These are phyloP conservation scores for peach (Prunus persica) DNA, from an alignment of 306 rosid genomes.

Conservation along the genomic window Prunus_persica_NCBIv2 NC_034015.1:13587501-13588000, in stretches of 20 bases:
- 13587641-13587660: slow-evolving; percentile 8
- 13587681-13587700: not conserved
- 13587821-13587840: not conserved
- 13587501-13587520: no score
- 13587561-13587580: not conserved
- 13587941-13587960: rapidly evolving
- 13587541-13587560: not conserved
- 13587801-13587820: not conserved
- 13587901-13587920: not conserved
- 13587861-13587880: not conserved
- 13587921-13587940: not conserved
- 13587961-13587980: not conserved
- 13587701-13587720: not conserved
- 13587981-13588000: not conserved
- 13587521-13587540: no score
- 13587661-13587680: not conserved
- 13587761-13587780: not conserved
- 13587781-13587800: not conserved
- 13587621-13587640: not conserved
- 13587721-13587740: not conserved
- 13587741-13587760: rapidly evolving
- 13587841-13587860: not conserved
- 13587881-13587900: rapidly evolving
- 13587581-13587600: not conserved
- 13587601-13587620: not conserved